phyloP scores from a whole-genome alignment of 169 alveolate genomes.

The Babesia ovis region DNA sequence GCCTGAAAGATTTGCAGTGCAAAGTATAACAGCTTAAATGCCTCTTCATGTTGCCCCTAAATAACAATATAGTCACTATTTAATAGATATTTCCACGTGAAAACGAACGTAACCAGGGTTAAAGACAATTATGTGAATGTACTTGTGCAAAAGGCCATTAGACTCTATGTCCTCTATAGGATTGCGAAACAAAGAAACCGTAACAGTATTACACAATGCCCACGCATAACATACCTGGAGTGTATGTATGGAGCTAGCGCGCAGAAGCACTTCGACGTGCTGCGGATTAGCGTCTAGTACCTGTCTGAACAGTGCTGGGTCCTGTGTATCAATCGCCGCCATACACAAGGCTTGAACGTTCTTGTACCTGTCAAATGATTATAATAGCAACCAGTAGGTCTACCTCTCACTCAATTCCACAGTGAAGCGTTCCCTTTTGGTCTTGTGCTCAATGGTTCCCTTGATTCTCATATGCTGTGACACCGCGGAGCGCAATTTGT shows the following conservation, averaged over 20 bases:
- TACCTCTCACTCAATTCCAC: conserved; percentile 27
- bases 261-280: conserved; percentile 44
- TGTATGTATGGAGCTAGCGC: conserved; percentile 50
- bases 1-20: conserved; percentile 46
- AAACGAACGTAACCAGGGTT: no score
- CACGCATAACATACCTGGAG: conserved; percentile 35
- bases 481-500: not conserved
- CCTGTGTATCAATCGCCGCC: conserved; percentile 48
- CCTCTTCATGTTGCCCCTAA: conserved; percentile 57
- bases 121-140: no score
- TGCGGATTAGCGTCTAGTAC: conserved; percentile 24
- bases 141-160: no score
- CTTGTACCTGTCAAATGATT: conserved; percentile 20
- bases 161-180: no score
- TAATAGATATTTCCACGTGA: no score
- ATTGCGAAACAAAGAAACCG: no score
- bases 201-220: no score
- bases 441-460: conserved; percentile 1
- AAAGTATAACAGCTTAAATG: conserved; percentile 17
- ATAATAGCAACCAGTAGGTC: not conserved
- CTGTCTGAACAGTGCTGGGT: conserved; percentile 32
- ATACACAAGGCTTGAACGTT: conserved; percentile 28
- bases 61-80: not conserved
- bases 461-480: not conserved
- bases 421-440: conserved; percentile 7